Conservation (phyloP, 116 monocot species). For the Posidonia oceanica region DNA sequence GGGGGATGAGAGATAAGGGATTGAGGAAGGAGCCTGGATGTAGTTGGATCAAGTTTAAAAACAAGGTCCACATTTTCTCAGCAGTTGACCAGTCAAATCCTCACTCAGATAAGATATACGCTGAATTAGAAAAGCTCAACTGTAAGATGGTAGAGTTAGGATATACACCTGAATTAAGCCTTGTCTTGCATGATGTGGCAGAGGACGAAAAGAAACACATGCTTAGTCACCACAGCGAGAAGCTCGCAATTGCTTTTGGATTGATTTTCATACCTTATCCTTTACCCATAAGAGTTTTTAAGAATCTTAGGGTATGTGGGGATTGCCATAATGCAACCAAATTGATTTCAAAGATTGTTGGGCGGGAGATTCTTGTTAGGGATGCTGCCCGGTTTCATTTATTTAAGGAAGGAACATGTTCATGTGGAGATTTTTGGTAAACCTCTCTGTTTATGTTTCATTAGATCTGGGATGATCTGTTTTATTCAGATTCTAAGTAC, state of each 20-base stretch:
- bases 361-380: constrained; percentile 68
- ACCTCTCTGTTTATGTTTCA: too few species aligned
- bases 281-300: constrained; percentile 53
- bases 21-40: constrained; percentile 70
- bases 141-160: constrained; percentile 34
- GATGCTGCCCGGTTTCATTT: constrained; percentile 66
- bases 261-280: constrained; percentile 44
- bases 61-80: constrained; percentile 55
- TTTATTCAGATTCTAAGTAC: too few species aligned
- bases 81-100: constrained; percentile 64
- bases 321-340: constrained; percentile 74
- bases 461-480: too few species aligned
- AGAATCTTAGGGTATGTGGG: constrained; percentile 64
- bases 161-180: constrained; percentile 45
- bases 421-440: too few species aligned
- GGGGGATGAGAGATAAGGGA: constrained; percentile 45
- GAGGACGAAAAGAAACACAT: constrained; percentile 39
- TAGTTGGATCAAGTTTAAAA: constrained; percentile 75
- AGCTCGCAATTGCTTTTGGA: constrained; percentile 74
- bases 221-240: constrained; percentile 63
- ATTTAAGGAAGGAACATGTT: constrained; percentile 19
- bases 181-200: constrained; percentile 44
- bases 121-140: constrained; percentile 31
- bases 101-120: constrained; percentile 42
- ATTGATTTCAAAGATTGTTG: constrained; percentile 51